Percentiles rank a stretch among this genome's conserved stretches.
Evolutionary conservation across 2,329 filamentous ascomycete genomes (phyloP).

Genomic region (Elsinoe ampelina): DNA sequence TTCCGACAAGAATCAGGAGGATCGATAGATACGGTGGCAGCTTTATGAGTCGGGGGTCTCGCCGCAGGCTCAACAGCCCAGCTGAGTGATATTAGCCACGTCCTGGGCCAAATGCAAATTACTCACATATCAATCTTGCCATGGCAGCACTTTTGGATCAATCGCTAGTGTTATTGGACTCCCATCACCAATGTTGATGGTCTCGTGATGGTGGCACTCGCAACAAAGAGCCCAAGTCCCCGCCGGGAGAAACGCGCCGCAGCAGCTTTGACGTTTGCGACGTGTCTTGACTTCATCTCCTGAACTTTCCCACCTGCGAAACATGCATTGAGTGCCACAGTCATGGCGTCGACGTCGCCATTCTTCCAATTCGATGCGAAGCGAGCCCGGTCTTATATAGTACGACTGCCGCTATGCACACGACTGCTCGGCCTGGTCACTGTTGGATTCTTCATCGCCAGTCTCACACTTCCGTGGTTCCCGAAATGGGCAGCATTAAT

Average conservation of each 20-base stretch:
- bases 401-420: conserved; percentile 82
- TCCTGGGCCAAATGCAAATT: not conserved
- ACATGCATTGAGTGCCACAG: not conserved
- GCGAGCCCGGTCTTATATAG: conserved; percentile 69
- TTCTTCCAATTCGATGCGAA: conserved; percentile 57
- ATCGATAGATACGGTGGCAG: conserved; percentile 81
- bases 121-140: conserved; percentile 12
- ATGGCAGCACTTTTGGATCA: not conserved
- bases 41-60: conserved; percentile 71
- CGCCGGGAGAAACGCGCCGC: not conserved
- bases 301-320: not conserved
- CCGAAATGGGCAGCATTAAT: conserved; percentile 69
- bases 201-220: not conserved
- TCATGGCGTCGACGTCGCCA: conserved; percentile 36
- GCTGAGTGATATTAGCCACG: conserved; percentile 27
- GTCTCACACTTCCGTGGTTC: conserved; percentile 63
- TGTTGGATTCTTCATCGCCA: conserved; percentile 57
- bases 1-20: conserved; percentile 72
- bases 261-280: conserved; percentile 3
- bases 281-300: conserved; percentile 9
- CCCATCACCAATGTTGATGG: not conserved
- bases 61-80: conserved; percentile 60
- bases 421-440: conserved; percentile 60
- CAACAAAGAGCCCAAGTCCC: not conserved
- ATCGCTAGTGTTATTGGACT: not conserved